A percentile compares a stretch with the other conserved stretches of the same genome.
Conservation (phyloP, 2,329 filamentous ascomycete species). For the Pseudocercospora vitis region DNA sequence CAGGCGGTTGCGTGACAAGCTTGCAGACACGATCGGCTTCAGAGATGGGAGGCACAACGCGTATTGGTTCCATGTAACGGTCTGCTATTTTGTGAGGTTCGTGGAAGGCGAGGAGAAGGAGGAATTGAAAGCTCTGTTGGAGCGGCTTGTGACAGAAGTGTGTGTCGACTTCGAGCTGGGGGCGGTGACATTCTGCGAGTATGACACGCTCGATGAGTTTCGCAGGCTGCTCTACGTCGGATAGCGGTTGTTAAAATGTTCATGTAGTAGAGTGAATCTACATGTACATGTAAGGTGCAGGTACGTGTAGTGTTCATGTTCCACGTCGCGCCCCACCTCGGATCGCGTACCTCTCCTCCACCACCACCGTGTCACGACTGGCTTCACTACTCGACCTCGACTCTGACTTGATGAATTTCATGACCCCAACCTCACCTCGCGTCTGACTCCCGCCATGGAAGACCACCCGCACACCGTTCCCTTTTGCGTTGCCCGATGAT, state of each 20-base stretch:
- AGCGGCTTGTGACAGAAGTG: not conserved
- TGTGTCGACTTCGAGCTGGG: conserved; percentile 4
- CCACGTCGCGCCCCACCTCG: too few species aligned
- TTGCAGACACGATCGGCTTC: conserved; percentile 7
- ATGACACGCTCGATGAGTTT: conserved; percentile 1
- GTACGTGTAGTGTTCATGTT: too few species aligned
- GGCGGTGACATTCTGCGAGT: not conserved
- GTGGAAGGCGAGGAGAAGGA: not conserved
- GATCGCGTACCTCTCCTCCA: too few species aligned
- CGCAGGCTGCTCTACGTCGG: not conserved
- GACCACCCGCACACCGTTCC: not conserved
- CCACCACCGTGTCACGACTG: too few species aligned
- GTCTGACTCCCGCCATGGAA: not conserved
- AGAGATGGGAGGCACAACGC: not conserved
- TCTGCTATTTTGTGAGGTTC: not conserved
- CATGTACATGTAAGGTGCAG: too few species aligned
- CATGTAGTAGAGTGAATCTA: not conserved
- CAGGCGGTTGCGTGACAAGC: not conserved
- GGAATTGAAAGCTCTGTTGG: not conserved
- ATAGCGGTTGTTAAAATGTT: not conserved
- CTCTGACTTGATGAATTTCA: too few species aligned
- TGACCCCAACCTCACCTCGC: not conserved
- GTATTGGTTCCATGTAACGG: conserved; percentile 2
- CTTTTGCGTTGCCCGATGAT: conserved; percentile 4
- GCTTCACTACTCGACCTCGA: not conserved